A percentile compares a stretch with the other conserved stretches of the same genome.
phyloP scores from a whole-genome alignment of 176 grass and related monocot genomes.

The Hsuehochloa calcarea region DNA sequence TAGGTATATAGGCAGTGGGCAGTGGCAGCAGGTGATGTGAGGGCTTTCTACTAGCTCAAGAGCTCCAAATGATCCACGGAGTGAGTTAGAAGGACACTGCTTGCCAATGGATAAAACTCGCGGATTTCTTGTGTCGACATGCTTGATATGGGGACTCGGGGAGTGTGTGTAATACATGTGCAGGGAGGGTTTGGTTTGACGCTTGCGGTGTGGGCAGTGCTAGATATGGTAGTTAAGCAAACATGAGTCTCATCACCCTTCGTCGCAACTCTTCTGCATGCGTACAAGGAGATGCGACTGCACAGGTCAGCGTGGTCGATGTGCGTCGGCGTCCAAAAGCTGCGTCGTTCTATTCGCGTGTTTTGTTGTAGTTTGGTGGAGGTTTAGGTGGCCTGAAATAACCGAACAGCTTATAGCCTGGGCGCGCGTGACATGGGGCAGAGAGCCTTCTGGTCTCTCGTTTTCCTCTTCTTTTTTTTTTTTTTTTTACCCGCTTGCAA shows the following conservation, averaged over 20 bases:
- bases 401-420: neutral
- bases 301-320: conserved; percentile 12
- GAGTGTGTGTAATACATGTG: too few relatives aligned
- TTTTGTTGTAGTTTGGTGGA: neutral
- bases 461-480: too few relatives aligned
- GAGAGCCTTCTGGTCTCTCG: too few relatives aligned
- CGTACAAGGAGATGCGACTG: neutral
- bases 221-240: conserved; percentile 46
- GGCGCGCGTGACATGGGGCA: neutral
- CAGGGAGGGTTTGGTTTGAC: conserved; percentile 39
- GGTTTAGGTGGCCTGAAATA: conserved; percentile 29
- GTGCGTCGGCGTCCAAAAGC: neutral
- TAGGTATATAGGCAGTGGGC: neutral
- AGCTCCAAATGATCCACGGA: neutral
- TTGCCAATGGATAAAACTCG: too few relatives aligned
- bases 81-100: neutral
- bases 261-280: neutral
- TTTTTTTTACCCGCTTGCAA: too few relatives aligned
- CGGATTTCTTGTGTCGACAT: neutral
- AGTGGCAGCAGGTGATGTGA: neutral
- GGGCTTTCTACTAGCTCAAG: neutral
- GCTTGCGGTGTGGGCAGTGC: neutral
- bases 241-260: neutral
- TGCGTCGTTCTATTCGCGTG: neutral
- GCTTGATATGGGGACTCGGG: conserved; percentile 10